Evolutionary conservation across 1,284 basidiomycete species (phyloP).

Genomic region (Lignosus rhinocerotis): DNA sequence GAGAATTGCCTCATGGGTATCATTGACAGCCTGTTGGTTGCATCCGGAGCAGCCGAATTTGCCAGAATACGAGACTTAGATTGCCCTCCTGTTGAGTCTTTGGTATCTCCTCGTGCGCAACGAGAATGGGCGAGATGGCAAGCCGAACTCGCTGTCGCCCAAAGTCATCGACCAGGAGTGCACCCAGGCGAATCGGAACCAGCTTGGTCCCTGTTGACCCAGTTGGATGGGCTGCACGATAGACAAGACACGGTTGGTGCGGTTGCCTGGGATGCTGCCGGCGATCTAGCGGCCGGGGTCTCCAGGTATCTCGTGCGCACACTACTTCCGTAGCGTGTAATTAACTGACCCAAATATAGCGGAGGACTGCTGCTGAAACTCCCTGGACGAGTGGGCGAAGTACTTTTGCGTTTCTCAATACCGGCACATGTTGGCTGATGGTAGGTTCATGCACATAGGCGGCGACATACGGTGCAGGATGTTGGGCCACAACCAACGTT

Average conservation of each 20-base stretch:
- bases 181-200: neutral
- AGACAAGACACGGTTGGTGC: conserved; percentile 80
- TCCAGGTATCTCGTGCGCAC: conserved; percentile 52
- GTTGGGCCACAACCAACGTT: conserved; percentile 55
- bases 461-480: conserved; percentile 65
- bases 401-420: conserved; percentile 25
- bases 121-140: conserved; percentile 67
- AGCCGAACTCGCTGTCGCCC: conserved; percentile 36
- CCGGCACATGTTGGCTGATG: neutral
- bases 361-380: conserved; percentile 74
- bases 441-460: conserved; percentile 40
- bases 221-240: conserved; percentile 26
- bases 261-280: conserved; percentile 48
- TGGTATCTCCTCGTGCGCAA: conserved; percentile 51
- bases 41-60: conserved; percentile 54
- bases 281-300: conserved; percentile 64
- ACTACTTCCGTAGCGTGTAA: neutral
- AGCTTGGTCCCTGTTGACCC: neutral
- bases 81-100: conserved; percentile 39
- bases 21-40: conserved; percentile 46
- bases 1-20: neutral
- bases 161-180: neutral
- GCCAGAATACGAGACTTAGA: conserved; percentile 36
- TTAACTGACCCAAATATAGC: conserved; percentile 37
- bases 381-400: conserved; percentile 72